phyloP scores from a whole-genome alignment of 2,329 filamentous ascomycete species.

The Thermomyces lanuginosus region DNA sequence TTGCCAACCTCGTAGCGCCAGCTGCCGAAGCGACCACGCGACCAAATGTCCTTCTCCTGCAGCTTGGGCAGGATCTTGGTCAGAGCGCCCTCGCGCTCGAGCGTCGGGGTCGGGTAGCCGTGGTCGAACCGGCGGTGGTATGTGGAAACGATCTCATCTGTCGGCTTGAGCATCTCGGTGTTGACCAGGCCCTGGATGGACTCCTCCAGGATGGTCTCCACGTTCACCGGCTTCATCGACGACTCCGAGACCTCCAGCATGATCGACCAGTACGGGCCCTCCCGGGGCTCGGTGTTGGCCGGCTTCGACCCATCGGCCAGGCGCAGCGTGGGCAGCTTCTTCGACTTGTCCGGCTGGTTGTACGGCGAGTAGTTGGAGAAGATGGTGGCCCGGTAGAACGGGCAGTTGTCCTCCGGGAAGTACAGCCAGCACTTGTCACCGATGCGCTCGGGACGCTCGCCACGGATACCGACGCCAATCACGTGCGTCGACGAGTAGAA shows the following conservation, averaged over 20 bases:
- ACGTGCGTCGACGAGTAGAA: conserved; percentile 98
- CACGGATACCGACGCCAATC: conserved; percentile 87
- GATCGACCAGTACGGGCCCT: conserved; percentile 98
- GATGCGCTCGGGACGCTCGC: conserved; percentile 80
- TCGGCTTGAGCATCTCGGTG: conserved; percentile 84
- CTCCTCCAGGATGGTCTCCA: conserved; percentile 69
- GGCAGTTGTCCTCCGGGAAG: conserved; percentile 97
- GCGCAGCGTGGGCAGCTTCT: conserved; percentile 74
- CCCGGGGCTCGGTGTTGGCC: conserved; percentile 52
- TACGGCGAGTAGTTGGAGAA: conserved; percentile 99
- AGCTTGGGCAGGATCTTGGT: conserved; percentile 86
- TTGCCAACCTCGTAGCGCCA: conserved; percentile 97
- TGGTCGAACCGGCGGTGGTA: conserved; percentile 98
- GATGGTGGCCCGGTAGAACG: conserved; percentile 98
- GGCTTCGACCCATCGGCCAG: conserved; percentile 75
- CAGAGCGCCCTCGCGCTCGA: conserved; percentile 90
- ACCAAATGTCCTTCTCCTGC: conserved; percentile 80
- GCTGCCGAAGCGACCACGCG: conserved; percentile 89
- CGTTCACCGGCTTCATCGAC: conserved; percentile 81
- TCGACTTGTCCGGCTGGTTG: conserved; percentile 76
- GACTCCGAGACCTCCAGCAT: conserved; percentile 98
- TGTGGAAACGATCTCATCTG: conserved; percentile 90
- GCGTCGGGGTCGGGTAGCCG: conserved; percentile 86
- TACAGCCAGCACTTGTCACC: conserved; percentile 99
- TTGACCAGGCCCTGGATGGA: conserved; percentile 94